These are phyloP conservation scores for Oryza punctata DNA, from an alignment of 176 grass and related monocot species.

Conservation along the genomic window DNA sequence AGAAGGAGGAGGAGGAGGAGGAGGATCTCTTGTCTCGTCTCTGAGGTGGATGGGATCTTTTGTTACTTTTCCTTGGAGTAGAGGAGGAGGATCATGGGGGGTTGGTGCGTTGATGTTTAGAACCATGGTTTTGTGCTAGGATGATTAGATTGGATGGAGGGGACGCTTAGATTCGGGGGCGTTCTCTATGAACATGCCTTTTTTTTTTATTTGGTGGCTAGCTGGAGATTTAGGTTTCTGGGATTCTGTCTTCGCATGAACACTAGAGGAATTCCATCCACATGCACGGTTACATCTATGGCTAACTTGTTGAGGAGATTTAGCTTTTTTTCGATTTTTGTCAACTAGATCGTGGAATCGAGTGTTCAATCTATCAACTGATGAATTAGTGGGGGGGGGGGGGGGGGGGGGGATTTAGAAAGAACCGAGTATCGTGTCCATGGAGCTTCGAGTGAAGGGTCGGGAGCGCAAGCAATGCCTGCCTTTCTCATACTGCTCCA, in stretches of 20 bases:
- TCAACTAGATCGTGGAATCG: background rate
- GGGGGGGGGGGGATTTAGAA: no score
- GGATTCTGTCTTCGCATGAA: background rate
- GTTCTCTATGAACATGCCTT: background rate
- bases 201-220: background rate
- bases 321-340: background rate
- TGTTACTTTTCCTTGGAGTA: background rate
- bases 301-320: background rate
- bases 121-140: background rate
- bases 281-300: background rate
- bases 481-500: slow-evolving; percentile 64
- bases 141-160: background rate
- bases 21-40: background rate
- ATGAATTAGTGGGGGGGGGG: no score
- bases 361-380: background rate
- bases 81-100: background rate
- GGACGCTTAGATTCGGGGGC: background rate
- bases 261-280: background rate
- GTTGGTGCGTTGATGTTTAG: background rate
- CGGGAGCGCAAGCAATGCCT: slow-evolving; percentile 40
- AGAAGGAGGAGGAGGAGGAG: background rate
- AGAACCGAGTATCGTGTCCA: background rate
- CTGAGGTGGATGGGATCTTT: background rate
- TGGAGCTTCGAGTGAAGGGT: slow-evolving; percentile 65
- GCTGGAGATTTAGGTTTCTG: background rate